phyloP scores from a whole-genome alignment of 2,329 filamentous ascomycete genomes.

The Colletotrichum limetticola region DNA sequence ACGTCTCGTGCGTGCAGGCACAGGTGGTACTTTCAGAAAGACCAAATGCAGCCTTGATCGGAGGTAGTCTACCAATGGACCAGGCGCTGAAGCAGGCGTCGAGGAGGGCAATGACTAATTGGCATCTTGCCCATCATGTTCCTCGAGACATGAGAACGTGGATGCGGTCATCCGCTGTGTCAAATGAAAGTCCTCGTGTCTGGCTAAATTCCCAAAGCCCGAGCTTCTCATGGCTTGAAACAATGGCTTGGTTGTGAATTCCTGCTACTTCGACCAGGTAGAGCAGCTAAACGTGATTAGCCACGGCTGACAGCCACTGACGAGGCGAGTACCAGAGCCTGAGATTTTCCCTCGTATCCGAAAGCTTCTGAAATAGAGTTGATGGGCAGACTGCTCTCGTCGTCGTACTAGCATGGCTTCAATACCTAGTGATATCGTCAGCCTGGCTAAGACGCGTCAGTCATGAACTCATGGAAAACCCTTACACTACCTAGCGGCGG shows the following conservation, averaged over 20 bases:
- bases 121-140: not conserved
- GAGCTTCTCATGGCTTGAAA: not conserved
- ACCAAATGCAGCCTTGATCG: conserved; percentile 2
- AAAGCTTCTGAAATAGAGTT: not conserved
- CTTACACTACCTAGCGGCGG: not conserved
- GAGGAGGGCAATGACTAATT: not conserved
- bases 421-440: not conserved
- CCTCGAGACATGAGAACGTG: not conserved
- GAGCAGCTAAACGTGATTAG: not conserved
- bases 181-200: not conserved
- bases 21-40: not conserved
- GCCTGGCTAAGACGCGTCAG: not conserved
- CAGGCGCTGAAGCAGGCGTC: not conserved
- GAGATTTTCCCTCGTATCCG: not conserved
- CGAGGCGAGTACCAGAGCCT: not conserved
- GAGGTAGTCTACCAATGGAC: not conserved
- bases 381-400: not conserved
- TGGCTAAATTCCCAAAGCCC: not conserved
- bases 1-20: conserved; percentile 17
- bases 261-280: not conserved
- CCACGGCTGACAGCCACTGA: not conserved
- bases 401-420: not conserved
- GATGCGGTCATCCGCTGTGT: conserved; percentile 10
- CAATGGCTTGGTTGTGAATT: conserved; percentile 1
- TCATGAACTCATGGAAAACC: not conserved